These are phyloP conservation scores for Avena sativa DNA, from an alignment of 176 grass and related monocot species.

Conservation along the genomic window DNA sequence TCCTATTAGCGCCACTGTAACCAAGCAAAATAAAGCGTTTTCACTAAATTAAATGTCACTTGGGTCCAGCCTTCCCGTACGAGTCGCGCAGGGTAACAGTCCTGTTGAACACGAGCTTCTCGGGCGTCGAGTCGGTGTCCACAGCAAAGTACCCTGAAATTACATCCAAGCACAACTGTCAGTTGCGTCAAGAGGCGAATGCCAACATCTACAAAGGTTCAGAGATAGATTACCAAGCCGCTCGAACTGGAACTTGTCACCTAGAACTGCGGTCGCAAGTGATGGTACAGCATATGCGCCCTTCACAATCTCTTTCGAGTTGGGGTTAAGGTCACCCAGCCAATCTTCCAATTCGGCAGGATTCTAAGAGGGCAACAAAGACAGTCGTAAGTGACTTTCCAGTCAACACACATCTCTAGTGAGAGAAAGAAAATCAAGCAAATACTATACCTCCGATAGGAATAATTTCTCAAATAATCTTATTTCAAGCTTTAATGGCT, in stretches of 20 bases:
- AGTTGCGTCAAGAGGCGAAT: constrained; percentile 17
- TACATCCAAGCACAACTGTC: not conserved
- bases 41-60: constrained; percentile 23
- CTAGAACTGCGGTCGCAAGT: constrained; percentile 60
- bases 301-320: constrained; percentile 88
- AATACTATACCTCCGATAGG: constrained; percentile 68
- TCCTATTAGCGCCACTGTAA: not conserved
- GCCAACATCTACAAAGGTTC: not conserved
- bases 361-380: constrained; percentile 61
- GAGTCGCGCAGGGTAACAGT: constrained; percentile 90
- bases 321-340: constrained; percentile 78
- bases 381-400: constrained; percentile 4
- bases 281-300: constrained; percentile 74
- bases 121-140: constrained; percentile 62
- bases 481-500: constrained; percentile 89
- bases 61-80: constrained; percentile 66
- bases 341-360: constrained; percentile 88
- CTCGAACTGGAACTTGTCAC: constrained; percentile 95
- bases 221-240: constrained; percentile 74
- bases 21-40: not conserved
- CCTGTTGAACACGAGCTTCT: constrained; percentile 88
- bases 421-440: not conserved
- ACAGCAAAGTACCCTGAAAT: constrained; percentile 85
- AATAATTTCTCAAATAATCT: constrained; percentile 93
- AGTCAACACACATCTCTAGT: constrained; percentile 10